These are phyloP conservation scores for Oryza meridionalis DNA, from an alignment of 176 grass and related monocot genomes.

Conservation along the genomic window DNA sequence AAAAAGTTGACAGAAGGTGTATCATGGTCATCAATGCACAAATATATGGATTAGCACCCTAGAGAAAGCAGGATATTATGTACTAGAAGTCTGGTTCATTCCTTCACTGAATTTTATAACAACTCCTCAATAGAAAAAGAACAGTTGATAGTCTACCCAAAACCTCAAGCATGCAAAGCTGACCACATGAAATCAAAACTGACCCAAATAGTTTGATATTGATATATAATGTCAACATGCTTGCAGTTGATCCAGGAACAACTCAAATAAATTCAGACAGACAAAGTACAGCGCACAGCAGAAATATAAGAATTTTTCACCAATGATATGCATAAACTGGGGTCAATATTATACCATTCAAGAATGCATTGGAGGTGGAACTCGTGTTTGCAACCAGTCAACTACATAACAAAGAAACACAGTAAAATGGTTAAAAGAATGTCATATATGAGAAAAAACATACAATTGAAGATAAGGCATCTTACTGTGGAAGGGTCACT, in stretches of 20 bases:
- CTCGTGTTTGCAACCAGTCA: conserved; percentile 94
- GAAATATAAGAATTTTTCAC: conserved; percentile 4
- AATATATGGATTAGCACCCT: not conserved
- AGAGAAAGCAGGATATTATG: not conserved
- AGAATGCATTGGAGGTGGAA: conserved; percentile 99
- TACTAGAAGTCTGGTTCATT: not conserved
- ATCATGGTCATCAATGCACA: not conserved
- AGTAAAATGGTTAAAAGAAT: conserved; percentile 35
- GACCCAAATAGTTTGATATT: not conserved
- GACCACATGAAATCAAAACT: not conserved
- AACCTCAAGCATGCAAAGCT: not conserved
- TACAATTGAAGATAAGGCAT: conserved; percentile 18
- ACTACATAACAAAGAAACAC: conserved; percentile 53
- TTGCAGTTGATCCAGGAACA: not conserved
- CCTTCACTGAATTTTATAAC: not conserved
- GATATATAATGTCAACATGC: not conserved
- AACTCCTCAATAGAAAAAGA: not conserved
- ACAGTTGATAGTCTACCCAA: not conserved
- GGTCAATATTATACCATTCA: conserved; percentile 76
- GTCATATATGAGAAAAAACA: not conserved
- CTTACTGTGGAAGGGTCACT: conserved; percentile 85
- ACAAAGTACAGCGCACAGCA: not conserved
- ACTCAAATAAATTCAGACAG: conserved; percentile 27
- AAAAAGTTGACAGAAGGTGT: not conserved
- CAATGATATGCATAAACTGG: not conserved